These are phyloP conservation scores for Didymella sp. DNA, from an alignment of 2,329 filamentous ascomycete genomes.

Conservation along the genomic window DNA sequence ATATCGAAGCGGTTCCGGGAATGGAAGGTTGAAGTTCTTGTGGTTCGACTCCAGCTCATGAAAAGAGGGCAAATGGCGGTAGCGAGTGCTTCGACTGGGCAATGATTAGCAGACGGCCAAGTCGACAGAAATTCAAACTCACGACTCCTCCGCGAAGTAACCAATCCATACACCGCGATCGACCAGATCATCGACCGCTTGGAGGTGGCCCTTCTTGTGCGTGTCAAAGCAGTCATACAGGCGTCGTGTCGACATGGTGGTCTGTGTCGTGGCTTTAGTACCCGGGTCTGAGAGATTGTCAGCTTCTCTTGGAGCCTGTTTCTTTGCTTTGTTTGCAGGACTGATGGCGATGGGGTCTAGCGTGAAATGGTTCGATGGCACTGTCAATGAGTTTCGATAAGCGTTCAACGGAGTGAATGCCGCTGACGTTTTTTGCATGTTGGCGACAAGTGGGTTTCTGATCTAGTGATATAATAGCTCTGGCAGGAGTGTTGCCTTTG, in stretches of 20 bases:
- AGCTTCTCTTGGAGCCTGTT: background rate
- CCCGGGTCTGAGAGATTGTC: background rate
- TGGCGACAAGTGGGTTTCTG: background rate
- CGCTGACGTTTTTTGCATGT: background rate
- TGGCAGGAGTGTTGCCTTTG: background rate
- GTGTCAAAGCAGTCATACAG: slow-evolving; percentile 22
- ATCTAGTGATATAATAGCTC: background rate
- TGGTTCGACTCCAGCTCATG: slow-evolving; percentile 8
- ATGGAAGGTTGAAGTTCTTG: background rate
- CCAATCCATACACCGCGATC: slow-evolving; percentile 33
- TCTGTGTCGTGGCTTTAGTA: background rate
- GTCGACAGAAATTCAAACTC: background rate
- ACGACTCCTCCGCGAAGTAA: slow-evolving; percentile 23
- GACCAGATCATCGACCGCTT: slow-evolving; percentile 23
- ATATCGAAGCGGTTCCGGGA: background rate
- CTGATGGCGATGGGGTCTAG: background rate
- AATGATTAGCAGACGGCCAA: background rate
- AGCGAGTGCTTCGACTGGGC: background rate
- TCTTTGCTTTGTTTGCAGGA: background rate
- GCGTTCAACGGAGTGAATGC: background rate
- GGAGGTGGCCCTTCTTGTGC: slow-evolving; percentile 20
- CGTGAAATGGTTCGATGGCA: background rate
- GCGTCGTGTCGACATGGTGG: background rate
- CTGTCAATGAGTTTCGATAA: background rate
- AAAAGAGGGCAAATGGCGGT: slow-evolving; percentile 3